phyloP scores from a whole-genome alignment of 768 basidiomycete genomes.

The Pleurotus giganteus region DNA sequence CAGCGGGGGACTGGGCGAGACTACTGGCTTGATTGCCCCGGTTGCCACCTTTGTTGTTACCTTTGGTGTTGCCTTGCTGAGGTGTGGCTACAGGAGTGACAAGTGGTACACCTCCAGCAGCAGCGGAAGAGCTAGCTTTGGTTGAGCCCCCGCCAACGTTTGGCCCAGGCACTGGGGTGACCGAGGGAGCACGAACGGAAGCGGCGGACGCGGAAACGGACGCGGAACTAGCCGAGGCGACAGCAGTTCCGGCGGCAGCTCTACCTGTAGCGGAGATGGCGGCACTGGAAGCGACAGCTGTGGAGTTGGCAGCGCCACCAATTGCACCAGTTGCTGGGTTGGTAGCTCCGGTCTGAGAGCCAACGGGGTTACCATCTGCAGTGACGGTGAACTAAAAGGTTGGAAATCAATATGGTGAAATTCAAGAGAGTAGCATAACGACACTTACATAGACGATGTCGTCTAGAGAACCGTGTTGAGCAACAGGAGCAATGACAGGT shows the following conservation, averaged over 20 bases:
- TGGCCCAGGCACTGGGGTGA: slow-evolving; percentile 1
- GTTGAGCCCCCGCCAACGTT: neutral
- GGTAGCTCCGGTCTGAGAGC: slow-evolving; percentile 10
- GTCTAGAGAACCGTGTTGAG: slow-evolving; percentile 50
- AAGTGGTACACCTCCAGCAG: slow-evolving; percentile 1
- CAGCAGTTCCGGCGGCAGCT: slow-evolving; percentile 9
- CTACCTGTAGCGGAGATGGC: slow-evolving; percentile 2
- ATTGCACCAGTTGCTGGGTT: slow-evolving; percentile 16
- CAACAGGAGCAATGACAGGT: slow-evolving; percentile 43
- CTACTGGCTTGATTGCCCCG: slow-evolving; percentile 6
- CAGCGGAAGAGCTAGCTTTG: neutral
- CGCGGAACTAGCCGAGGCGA: slow-evolving; percentile 7
- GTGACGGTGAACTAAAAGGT: slow-evolving; percentile 31
- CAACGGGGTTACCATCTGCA: slow-evolving; percentile 23
- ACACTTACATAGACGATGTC: slow-evolving; percentile 43
- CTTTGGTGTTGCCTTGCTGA: neutral
- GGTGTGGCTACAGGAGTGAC: slow-evolving; percentile 5
- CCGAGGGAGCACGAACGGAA: slow-evolving; percentile 4
- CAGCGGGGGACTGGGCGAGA: neutral
- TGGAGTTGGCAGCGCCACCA: slow-evolving; percentile 11
- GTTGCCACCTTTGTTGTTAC: neutral
- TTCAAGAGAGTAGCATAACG: slow-evolving; percentile 7
- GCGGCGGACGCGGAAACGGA: neutral
- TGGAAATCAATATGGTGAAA: neutral
- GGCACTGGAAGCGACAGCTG: slow-evolving; percentile 6